These are phyloP conservation scores for Medicago ruthenica DNA, from an alignment of 306 rosid genomes.

Conservation along the genomic window DNA sequence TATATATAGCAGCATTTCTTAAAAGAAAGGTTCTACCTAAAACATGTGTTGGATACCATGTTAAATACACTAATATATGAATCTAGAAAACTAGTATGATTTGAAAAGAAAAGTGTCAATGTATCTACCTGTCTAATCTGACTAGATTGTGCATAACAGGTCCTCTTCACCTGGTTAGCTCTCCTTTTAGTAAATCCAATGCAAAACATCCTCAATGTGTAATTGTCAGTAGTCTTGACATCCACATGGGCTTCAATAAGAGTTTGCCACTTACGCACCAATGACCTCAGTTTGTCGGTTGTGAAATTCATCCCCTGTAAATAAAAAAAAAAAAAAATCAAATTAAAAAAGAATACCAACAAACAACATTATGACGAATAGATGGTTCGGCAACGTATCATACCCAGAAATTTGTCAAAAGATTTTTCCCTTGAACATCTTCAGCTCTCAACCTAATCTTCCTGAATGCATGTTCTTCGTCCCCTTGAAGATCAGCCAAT, in stretches of 20 bases:
- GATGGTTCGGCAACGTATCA: neutral
- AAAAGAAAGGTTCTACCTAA: neutral
- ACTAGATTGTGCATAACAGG: slow-evolving; percentile 93
- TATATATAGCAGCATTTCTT: neutral
- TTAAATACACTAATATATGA: neutral
- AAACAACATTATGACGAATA: neutral
- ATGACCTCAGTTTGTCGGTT: slow-evolving; percentile 88
- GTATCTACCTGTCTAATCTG: slow-evolving; percentile 78
- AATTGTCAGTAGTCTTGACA: slow-evolving; percentile 88
- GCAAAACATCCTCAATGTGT: slow-evolving; percentile 87
- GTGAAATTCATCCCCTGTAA: slow-evolving; percentile 86
- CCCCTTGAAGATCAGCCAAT: slow-evolving; percentile 92
- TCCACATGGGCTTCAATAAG: slow-evolving; percentile 93
- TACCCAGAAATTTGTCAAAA: slow-evolving; percentile 94
- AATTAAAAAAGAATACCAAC: neutral
- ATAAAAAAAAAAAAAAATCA: neutral
- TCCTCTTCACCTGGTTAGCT: slow-evolving; percentile 86
- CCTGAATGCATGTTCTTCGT: slow-evolving; percentile 94
- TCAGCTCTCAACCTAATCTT: slow-evolving; percentile 96
- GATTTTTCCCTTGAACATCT: slow-evolving; percentile 91
- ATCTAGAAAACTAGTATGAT: neutral
- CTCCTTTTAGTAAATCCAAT: slow-evolving; percentile 91
- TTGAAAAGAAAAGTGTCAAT: neutral
- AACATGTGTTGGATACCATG: neutral
- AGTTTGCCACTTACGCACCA: slow-evolving; percentile 91